These are phyloP conservation scores for Colletotrichum horii DNA, from an alignment of 2,329 filamentous ascomycete species.

Conservation along the genomic window DNA sequence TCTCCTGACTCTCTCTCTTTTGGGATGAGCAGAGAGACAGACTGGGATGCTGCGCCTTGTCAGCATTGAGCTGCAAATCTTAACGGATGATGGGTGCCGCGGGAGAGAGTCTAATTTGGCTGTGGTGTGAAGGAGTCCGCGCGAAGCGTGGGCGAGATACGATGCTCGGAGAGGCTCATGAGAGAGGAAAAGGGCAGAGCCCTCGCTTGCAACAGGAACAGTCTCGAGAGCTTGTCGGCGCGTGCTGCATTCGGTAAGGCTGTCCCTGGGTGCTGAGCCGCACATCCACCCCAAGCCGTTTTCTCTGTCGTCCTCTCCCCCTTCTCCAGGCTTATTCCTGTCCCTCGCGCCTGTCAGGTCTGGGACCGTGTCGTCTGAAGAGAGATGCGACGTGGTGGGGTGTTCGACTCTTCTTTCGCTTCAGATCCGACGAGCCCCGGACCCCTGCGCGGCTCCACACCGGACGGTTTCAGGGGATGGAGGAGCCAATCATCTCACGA, in stretches of 20 bases:
- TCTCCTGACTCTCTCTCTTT: not conserved
- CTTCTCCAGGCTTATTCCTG: not conserved
- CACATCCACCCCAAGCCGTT: not conserved
- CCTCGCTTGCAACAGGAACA: slow-evolving; percentile 1
- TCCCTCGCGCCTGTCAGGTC: not conserved
- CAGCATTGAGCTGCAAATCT: not conserved
- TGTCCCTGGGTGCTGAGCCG: slow-evolving; percentile 13
- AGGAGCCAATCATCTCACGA: not conserved
- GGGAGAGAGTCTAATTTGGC: not conserved
- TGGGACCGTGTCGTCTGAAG: not conserved
- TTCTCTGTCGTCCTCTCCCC: not conserved
- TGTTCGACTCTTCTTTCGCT: slow-evolving; percentile 1
- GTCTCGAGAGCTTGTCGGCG: slow-evolving; percentile 15
- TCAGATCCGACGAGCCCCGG: slow-evolving; percentile 9
- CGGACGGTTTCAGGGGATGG: slow-evolving; percentile 1
- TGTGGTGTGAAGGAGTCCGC: not conserved
- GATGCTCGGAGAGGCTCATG: not conserved
- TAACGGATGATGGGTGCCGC: not conserved
- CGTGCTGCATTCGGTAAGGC: not conserved
- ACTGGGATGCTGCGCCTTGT: not conserved
- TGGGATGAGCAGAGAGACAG: not conserved
- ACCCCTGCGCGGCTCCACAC: not conserved
- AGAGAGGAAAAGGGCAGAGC: not conserved
- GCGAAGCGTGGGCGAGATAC: not conserved
- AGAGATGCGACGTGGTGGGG: not conserved